These are phyloP conservation scores for Podaxis pistillaris DNA, from an alignment of 768 basidiomycete species.

Conservation along the genomic window DNA sequence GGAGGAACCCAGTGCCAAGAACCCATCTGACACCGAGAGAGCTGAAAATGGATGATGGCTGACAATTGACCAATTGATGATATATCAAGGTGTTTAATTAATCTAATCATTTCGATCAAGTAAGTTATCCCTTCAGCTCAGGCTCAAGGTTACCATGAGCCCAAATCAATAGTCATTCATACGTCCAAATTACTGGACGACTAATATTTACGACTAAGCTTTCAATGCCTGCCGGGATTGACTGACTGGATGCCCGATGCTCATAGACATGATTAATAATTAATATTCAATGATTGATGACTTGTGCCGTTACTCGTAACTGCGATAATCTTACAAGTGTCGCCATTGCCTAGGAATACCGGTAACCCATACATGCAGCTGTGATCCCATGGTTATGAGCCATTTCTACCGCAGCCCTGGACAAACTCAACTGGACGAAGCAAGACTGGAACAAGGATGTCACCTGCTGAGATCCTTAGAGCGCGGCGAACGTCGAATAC, in stretches of 20 bases:
- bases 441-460: too few species aligned
- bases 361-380: too few species aligned
- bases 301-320: too few species aligned
- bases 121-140: background rate
- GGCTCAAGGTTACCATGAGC: conserved; percentile 6
- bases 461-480: too few species aligned
- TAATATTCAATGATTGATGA: too few species aligned
- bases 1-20: background rate
- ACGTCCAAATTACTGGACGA: background rate
- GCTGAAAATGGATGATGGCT: background rate
- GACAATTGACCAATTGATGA: background rate
- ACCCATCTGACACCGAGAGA: background rate
- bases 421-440: too few species aligned
- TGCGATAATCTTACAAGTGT: too few species aligned
- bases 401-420: too few species aligned
- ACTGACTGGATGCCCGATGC: background rate
- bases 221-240: background rate
- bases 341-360: too few species aligned
- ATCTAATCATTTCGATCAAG: conserved; percentile 6
- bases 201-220: background rate
- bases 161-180: conserved; percentile 3
- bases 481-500: too few species aligned
- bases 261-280: background rate
- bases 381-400: too few species aligned
- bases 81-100: conserved; percentile 11